Conservation (phyloP, 2,329 filamentous ascomycete species). For the Ophiostoma populinum region DNA sequence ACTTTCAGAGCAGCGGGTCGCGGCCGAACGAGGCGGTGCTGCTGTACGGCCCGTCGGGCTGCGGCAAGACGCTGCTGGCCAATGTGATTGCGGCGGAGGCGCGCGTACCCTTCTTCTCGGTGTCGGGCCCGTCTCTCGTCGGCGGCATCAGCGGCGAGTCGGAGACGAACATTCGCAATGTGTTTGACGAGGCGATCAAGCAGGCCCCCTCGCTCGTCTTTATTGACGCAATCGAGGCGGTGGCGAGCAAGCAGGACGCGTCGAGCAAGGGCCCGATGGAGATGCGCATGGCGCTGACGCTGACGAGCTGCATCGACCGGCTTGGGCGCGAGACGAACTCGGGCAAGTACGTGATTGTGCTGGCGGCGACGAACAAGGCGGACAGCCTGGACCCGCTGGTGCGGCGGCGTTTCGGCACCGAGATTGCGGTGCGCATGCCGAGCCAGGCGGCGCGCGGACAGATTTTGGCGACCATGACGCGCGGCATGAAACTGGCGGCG, state of each 20-base stretch:
- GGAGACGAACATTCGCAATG: conserved; percentile 68
- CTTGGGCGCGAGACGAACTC: conserved; percentile 46
- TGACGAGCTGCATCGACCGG: conserved; percentile 75
- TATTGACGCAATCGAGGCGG: conserved; percentile 82
- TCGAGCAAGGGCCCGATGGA: conserved; percentile 64
- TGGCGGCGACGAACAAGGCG: conserved; percentile 79
- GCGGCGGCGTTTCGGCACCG: conserved; percentile 61
- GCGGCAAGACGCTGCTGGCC: conserved; percentile 72
- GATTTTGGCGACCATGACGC: conserved; percentile 59
- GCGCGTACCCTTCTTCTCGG: conserved; percentile 61
- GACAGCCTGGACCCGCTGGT: conserved; percentile 67
- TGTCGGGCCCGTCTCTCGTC: conserved; percentile 67
- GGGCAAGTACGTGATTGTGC: conserved; percentile 50
- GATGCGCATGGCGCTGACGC: conserved; percentile 66
- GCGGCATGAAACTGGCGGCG: conserved; percentile 42
- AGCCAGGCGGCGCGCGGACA: conserved; percentile 59
- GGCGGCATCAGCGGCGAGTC: conserved; percentile 81
- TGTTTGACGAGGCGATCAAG: conserved; percentile 75
- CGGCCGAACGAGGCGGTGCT: conserved; percentile 59
- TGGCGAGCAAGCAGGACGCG: conserved; percentile 64
- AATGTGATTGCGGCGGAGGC: conserved; percentile 63
- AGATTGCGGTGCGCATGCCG: conserved; percentile 78
- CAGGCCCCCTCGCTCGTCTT: conserved; percentile 81
- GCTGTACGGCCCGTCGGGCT: conserved; percentile 69
- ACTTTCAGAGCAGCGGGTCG: conserved; percentile 47